Evolutionary conservation across 2,329 filamentous ascomycete genomes (phyloP).

Genomic region (Sordariomycetes sp.): DNA sequence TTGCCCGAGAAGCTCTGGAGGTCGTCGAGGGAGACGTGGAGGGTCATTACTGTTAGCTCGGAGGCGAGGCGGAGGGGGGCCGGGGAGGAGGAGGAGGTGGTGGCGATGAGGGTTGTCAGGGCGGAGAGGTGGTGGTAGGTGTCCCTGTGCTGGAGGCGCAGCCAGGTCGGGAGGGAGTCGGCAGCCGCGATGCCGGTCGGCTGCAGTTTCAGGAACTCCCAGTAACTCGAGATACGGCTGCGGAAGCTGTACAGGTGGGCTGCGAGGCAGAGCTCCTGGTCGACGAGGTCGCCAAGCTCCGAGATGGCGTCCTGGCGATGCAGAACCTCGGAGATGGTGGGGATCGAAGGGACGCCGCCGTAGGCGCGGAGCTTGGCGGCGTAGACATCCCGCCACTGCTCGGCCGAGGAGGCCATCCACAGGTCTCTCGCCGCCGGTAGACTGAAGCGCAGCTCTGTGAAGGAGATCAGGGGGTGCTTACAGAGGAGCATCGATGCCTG

Average conservation of each 20-base stretch:
- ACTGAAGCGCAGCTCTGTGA: constrained; percentile 15
- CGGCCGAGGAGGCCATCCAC: constrained; percentile 13
- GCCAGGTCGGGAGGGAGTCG: constrained; percentile 9
- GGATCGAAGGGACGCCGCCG: not conserved
- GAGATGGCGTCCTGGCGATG: constrained; percentile 9
- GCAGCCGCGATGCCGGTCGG: constrained; percentile 7
- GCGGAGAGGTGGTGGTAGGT: constrained; percentile 15
- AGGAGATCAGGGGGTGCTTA: constrained; percentile 15
- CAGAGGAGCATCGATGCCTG: constrained; percentile 15
- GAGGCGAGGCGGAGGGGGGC: not conserved
- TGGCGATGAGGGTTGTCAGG: constrained; percentile 9
- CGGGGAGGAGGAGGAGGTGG: not conserved
- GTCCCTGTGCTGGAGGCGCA: constrained; percentile 16
- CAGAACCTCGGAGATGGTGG: not conserved
- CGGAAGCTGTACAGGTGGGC: constrained; percentile 16
- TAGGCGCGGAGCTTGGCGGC: constrained; percentile 14
- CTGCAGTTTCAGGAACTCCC: constrained; percentile 17
- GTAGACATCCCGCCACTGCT: constrained; percentile 23
- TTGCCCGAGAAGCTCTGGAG: constrained; percentile 56
- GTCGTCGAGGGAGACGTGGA: constrained; percentile 51
- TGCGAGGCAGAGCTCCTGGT: constrained; percentile 16
- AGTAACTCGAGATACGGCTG: constrained; percentile 17
- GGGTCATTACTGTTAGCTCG: constrained; percentile 44
- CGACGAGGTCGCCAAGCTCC: constrained; percentile 7
- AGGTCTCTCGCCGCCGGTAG: constrained; percentile 12